Conservation (phyloP, 495 filamentous ascomycete genomes). For the Penicillium waksmanii region DNA sequence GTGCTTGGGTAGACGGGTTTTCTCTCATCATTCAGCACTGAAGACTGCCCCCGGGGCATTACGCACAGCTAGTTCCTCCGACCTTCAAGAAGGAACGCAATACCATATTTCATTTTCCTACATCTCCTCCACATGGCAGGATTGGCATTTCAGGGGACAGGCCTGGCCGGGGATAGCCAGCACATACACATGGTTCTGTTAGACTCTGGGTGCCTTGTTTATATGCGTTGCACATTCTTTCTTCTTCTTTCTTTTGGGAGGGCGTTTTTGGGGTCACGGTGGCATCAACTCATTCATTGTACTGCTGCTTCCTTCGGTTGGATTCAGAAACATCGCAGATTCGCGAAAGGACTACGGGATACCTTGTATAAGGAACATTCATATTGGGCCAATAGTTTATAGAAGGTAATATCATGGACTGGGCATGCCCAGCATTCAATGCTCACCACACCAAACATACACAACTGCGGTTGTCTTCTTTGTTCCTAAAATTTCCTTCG, state of each 20-base stretch:
- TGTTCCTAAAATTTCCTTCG: no score
- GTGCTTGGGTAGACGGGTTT: conserved; percentile 85
- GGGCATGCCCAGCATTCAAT: not conserved
- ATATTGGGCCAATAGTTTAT: conserved; percentile 25
- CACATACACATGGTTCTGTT: conserved; percentile 22
- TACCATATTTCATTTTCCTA: conserved; percentile 9
- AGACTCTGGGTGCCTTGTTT: conserved; percentile 19
- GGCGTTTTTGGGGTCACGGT: conserved; percentile 23
- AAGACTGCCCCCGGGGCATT: conserved; percentile 24
- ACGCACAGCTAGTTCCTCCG: not conserved
- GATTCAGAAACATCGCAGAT: conserved; percentile 3
- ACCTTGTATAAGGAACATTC: conserved; percentile 33
- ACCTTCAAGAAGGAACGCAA: not conserved
- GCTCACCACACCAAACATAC: no score
- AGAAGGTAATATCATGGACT: conserved; percentile 26
- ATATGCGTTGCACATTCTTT: conserved; percentile 17
- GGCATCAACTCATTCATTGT: conserved; percentile 18
- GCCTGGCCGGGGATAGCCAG: conserved; percentile 16
- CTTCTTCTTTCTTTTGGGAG: conserved; percentile 13
- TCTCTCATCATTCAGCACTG: conserved; percentile 79
- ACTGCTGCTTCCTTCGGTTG: conserved; percentile 11
- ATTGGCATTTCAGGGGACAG: conserved; percentile 11
- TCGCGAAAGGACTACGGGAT: conserved; percentile 9
- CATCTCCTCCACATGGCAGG: not conserved
- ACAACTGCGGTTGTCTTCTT: no score